Percentiles rank a stretch among this genome's conserved stretches.
phyloP scores from a whole-genome alignment of 1,284 basidiomycete genomes.

The Caloboletus firmus region DNA sequence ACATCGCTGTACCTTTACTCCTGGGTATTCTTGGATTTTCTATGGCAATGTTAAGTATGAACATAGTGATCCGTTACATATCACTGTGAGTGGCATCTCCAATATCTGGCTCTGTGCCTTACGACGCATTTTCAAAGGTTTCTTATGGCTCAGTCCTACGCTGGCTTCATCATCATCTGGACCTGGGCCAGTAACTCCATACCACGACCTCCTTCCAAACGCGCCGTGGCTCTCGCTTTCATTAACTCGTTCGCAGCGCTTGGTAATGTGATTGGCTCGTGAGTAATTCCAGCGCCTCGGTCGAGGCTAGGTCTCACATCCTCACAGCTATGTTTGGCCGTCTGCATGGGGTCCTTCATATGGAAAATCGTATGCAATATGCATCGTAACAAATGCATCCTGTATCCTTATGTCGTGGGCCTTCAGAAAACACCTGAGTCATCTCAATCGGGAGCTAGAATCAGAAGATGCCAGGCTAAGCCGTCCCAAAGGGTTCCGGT shows the following conservation, averaged over 20 bases:
- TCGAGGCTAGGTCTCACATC: not conserved
- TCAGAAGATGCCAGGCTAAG: conserved; percentile 44
- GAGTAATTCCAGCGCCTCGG: conserved; percentile 35
- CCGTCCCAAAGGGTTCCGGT: conserved; percentile 49
- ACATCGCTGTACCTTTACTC: conserved; percentile 54
- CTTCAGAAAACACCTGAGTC: conserved; percentile 53
- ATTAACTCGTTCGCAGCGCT: conserved; percentile 74
- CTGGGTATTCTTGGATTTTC: conserved; percentile 72
- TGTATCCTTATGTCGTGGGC: conserved; percentile 54
- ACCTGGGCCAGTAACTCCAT: conserved; percentile 75
- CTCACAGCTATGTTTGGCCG: conserved; percentile 45
- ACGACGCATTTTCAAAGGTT: conserved; percentile 47
- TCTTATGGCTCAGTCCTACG: conserved; percentile 74
- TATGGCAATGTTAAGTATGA: conserved; percentile 71
- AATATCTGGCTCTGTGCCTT: not conserved
- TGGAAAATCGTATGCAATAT: conserved; percentile 44
- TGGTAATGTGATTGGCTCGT: conserved; percentile 77
- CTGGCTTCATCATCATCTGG: conserved; percentile 67
- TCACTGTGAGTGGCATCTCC: conserved; percentile 51
- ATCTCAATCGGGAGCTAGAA: conserved; percentile 44
- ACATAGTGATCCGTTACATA: conserved; percentile 64
- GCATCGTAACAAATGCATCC: conserved; percentile 48
- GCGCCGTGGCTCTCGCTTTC: conserved; percentile 74
- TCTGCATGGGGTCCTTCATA: conserved; percentile 42
- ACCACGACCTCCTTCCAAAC: conserved; percentile 66